phyloP scores from a whole-genome alignment of 495 filamentous ascomycete species.

The Aspergillus bridgeri region DNA sequence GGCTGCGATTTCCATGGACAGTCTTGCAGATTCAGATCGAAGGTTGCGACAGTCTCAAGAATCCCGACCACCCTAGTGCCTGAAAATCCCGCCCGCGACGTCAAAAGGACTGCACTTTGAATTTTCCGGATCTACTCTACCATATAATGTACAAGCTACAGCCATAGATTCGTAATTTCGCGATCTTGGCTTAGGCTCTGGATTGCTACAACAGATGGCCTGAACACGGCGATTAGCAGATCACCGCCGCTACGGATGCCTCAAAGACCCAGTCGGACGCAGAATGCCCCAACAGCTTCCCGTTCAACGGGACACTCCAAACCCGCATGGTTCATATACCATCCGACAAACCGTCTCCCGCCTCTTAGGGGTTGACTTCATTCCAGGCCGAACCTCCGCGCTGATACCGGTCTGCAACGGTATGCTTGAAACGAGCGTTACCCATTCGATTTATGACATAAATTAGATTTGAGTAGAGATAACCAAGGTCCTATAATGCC shows the following conservation, averaged over 20 bases:
- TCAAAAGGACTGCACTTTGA: too few species aligned
- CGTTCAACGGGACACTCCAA: not conserved
- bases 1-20: conserved; percentile 35
- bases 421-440: not conserved
- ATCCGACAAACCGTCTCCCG: not conserved
- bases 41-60: not conserved
- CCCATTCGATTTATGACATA: not conserved
- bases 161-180: too few species aligned
- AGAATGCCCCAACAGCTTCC: not conserved
- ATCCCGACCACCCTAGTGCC: not conserved
- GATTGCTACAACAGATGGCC: not conserved
- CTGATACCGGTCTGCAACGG: not conserved
- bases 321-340: not conserved
- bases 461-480: not conserved
- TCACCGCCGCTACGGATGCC: not conserved
- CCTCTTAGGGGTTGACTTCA: not conserved
- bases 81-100: not conserved
- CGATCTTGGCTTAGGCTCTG: too few species aligned
- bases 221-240: not conserved
- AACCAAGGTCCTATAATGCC: too few species aligned
- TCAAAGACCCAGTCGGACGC: not conserved
- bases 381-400: not conserved
- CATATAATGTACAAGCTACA: too few species aligned
- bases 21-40: conserved; percentile 28
- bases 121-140: too few species aligned